Percentiles rank a stretch among this genome's conserved stretches.
Conservation (phyloP, 2,329 filamentous ascomycete genomes). For the Fusarium newnesense region DNA sequence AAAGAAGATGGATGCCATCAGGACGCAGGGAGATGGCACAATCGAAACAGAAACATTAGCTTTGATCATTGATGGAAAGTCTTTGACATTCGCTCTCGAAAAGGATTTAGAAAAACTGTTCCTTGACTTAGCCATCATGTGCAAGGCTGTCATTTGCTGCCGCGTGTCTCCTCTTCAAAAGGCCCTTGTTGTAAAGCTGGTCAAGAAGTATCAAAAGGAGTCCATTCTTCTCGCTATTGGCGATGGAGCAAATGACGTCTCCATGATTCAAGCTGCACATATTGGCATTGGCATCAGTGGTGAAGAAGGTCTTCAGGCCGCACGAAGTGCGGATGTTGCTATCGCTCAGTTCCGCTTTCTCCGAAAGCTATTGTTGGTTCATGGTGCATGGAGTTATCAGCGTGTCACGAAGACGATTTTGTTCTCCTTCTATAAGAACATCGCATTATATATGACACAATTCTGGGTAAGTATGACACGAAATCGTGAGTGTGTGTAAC, state of each 20-base stretch:
- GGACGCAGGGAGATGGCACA: slow-evolving; percentile 79
- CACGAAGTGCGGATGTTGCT: slow-evolving; percentile 92
- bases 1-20: slow-evolving; percentile 93
- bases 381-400: slow-evolving; percentile 98
- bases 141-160: slow-evolving; percentile 98
- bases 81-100: slow-evolving; percentile 90
- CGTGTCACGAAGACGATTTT: slow-evolving; percentile 96
- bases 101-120: slow-evolving; percentile 94
- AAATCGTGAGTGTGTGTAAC: not conserved
- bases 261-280: slow-evolving; percentile 99
- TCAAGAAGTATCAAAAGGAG: slow-evolving; percentile 91
- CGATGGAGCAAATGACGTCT: slow-evolving; percentile 98
- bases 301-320: slow-evolving; percentile 95
- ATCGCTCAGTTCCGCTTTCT: slow-evolving; percentile 97
- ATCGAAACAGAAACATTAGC: slow-evolving; percentile 88
- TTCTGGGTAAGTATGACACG: slow-evolving; percentile 81
- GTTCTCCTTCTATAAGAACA: slow-evolving; percentile 99
- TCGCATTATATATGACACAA: slow-evolving; percentile 97
- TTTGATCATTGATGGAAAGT: slow-evolving; percentile 95
- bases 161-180: slow-evolving; percentile 98
- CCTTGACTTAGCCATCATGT: slow-evolving; percentile 91
- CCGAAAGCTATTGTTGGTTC: slow-evolving; percentile 91
- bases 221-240: slow-evolving; percentile 94
- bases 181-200: slow-evolving; percentile 95
- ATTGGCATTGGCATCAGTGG: slow-evolving; percentile 98